These are phyloP conservation scores for Cinnamomum chago DNA, from an alignment of 164 flowering plant species.

Conservation along the genomic window DNA sequence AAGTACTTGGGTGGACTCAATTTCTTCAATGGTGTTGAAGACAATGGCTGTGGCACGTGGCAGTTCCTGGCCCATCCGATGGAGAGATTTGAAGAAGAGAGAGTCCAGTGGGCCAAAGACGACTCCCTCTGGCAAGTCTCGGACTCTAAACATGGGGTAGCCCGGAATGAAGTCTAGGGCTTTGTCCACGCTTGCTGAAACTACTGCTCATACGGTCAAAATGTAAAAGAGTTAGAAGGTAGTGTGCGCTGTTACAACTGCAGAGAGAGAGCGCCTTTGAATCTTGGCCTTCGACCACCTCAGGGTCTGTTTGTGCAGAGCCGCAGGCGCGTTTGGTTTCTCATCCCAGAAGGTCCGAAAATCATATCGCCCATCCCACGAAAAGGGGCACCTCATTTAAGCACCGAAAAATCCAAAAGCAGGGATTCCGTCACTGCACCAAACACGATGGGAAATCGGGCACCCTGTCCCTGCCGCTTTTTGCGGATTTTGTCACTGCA, in stretches of 20 bases:
- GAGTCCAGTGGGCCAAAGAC: slow-evolving; percentile 31
- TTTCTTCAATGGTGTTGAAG: slow-evolving; percentile 44
- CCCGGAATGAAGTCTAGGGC: slow-evolving; percentile 30
- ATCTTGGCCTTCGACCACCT: too few relatives aligned
- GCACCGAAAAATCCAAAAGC: too few relatives aligned
- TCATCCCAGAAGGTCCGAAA: too few relatives aligned
- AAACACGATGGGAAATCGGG: too few relatives aligned
- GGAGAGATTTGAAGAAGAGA: slow-evolving; percentile 29
- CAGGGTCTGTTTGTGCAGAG: too few relatives aligned
- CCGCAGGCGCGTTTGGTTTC: too few relatives aligned
- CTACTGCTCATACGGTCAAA: background rate
- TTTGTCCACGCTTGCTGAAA: slow-evolving; percentile 2
- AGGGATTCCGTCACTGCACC: too few relatives aligned
- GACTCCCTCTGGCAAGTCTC: slow-evolving; percentile 47
- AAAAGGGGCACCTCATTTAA: too few relatives aligned
- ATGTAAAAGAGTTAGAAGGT: background rate
- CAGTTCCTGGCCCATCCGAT: slow-evolving; percentile 25
- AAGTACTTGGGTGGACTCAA: slow-evolving; percentile 25
- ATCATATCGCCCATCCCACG: too few relatives aligned
- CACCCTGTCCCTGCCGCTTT: too few relatives aligned
- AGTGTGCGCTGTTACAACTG: background rate
- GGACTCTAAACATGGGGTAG: slow-evolving; percentile 15
- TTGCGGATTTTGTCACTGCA: too few relatives aligned
- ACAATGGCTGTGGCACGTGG: slow-evolving; percentile 33
- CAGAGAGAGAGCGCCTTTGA: background rate